Evolutionary conservation across 805 yeast genomes (phyloP).

Genomic region (Ogataea dorogensis): DNA sequence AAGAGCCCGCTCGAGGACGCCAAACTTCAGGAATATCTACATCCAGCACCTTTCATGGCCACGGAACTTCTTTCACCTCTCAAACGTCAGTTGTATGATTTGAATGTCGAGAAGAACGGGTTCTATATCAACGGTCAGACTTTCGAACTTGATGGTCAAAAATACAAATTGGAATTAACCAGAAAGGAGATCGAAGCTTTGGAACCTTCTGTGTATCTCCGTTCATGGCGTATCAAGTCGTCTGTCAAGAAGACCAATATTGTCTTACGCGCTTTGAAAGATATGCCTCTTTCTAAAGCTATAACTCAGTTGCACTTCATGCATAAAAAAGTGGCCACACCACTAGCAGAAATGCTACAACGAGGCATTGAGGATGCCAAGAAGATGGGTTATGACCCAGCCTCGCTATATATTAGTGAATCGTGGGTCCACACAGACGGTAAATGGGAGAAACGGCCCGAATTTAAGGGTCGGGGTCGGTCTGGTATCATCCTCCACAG

Average conservation of each 20-base stretch:
- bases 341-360: slow-evolving; percentile 71
- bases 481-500: slow-evolving; percentile 75
- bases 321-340: slow-evolving; percentile 74
- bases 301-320: slow-evolving; percentile 91
- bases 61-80: slow-evolving; percentile 65
- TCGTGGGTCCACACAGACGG: slow-evolving; percentile 95
- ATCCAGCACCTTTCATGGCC: slow-evolving; percentile 53
- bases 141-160: slow-evolving; percentile 45
- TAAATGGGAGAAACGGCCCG: slow-evolving; percentile 62
- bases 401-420: slow-evolving; percentile 67
- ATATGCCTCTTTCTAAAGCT: slow-evolving; percentile 70
- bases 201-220: slow-evolving; percentile 84
- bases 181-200: slow-evolving; percentile 69
- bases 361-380: slow-evolving; percentile 70
- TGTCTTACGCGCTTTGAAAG: slow-evolving; percentile 73
- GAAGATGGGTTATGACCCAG: slow-evolving; percentile 54
- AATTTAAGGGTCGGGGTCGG: slow-evolving; percentile 88
- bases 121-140: slow-evolving; percentile 64
- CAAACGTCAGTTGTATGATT: slow-evolving; percentile 61
- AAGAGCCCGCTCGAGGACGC: slow-evolving; percentile 30
- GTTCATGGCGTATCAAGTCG: slow-evolving; percentile 81
- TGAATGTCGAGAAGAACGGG: slow-evolving; percentile 60
- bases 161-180: slow-evolving; percentile 50
- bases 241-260: slow-evolving; percentile 85
- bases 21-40: slow-evolving; percentile 47